These are phyloP conservation scores for Talaromyces atroroseus DNA, from an alignment of 2,329 filamentous ascomycete genomes.

Conservation along the genomic window DNA sequence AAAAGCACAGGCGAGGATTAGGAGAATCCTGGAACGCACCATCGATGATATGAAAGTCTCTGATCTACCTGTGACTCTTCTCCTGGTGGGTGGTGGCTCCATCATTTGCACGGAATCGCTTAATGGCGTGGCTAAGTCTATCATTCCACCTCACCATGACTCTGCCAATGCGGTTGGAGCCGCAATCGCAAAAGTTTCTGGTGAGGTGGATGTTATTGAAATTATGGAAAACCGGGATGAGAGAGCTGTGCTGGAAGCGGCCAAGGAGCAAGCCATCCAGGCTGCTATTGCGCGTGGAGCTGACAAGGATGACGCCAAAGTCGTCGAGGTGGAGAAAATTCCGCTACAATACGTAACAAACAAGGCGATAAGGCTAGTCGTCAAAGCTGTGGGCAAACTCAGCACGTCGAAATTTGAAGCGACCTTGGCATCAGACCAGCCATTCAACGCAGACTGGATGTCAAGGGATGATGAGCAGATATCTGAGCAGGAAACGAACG, in stretches of 20 bases:
- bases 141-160: conserved; percentile 49
- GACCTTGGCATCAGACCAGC: neutral
- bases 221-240: conserved; percentile 33
- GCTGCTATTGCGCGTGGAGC: conserved; percentile 20
- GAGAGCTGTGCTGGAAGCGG: conserved; percentile 18
- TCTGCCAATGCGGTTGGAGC: conserved; percentile 59
- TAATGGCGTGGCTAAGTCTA: conserved; percentile 47
- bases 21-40: conserved; percentile 45
- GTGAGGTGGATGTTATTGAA: conserved; percentile 50
- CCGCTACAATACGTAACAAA: conserved; percentile 33
- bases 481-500: neutral
- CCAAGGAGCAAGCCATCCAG: conserved; percentile 19
- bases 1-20: conserved; percentile 33
- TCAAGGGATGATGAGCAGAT: neutral
- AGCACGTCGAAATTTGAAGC: neutral
- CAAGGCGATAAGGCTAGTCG: conserved; percentile 28
- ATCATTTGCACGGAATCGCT: conserved; percentile 47
- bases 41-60: conserved; percentile 56
- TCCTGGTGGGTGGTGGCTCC: conserved; percentile 56
- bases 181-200: conserved; percentile 53
- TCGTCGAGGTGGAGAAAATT: conserved; percentile 41
- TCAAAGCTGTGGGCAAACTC: conserved; percentile 38
- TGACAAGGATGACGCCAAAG: conserved; percentile 32
- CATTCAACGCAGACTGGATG: neutral
- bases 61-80: conserved; percentile 46